Evolutionary conservation across 805 yeast species (phyloP).

Genomic region (Candida insectalens): DNA sequence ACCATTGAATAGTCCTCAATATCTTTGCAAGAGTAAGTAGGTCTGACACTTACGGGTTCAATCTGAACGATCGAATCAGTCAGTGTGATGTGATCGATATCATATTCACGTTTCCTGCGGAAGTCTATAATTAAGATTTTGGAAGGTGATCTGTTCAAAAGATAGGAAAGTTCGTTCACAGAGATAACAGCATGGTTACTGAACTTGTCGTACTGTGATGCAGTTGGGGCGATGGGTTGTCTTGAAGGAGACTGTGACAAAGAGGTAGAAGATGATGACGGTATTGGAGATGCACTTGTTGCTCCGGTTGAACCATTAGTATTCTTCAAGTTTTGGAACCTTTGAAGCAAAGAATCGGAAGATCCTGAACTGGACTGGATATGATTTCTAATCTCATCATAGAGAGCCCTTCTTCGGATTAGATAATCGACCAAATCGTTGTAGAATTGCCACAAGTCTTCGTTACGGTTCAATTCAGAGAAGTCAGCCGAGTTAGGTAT

Average conservation of each 20-base stretch:
- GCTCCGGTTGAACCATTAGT: background rate
- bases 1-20: conserved; percentile 53
- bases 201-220: too few relatives aligned
- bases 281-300: conserved; percentile 1
- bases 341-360: conserved; percentile 7
- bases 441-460: conserved; percentile 11
- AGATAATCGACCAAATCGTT: conserved; percentile 11
- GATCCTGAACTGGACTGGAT: conserved; percentile 2
- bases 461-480: conserved; percentile 3
- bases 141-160: conserved; percentile 22
- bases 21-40: conserved; percentile 48
- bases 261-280: conserved; percentile 1
- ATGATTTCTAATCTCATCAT: conserved; percentile 7
- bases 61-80: conserved; percentile 55
- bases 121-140: conserved; percentile 60
- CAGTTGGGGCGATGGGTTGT: too few relatives aligned
- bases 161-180: conserved; percentile 7
- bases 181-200: background rate
- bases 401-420: conserved; percentile 9
- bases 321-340: conserved; percentile 14
- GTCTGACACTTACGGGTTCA: conserved; percentile 57
- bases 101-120: conserved; percentile 51
- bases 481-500: conserved; percentile 16
- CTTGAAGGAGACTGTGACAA: background rate
- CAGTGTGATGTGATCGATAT: conserved; percentile 49